These are phyloP conservation scores for Evernia prunastri DNA, from an alignment of 495 filamentous ascomycete genomes.

Conservation along the genomic window DNA sequence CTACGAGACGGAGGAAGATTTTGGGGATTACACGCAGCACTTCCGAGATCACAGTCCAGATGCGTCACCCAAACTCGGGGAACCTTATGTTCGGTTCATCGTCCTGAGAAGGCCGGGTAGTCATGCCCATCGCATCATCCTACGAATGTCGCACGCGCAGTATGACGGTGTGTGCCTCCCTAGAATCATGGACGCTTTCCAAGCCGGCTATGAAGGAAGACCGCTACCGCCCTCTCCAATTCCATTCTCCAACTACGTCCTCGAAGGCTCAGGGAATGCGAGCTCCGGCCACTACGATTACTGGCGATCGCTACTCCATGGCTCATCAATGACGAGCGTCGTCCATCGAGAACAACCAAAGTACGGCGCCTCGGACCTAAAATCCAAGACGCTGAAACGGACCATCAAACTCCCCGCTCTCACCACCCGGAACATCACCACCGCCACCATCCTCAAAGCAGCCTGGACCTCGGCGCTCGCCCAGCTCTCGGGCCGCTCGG, in stretches of 20 bases:
- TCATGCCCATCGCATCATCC: constrained; percentile 50
- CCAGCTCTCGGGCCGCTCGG: constrained; percentile 42
- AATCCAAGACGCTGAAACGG: constrained; percentile 36
- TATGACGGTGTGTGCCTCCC: constrained; percentile 68
- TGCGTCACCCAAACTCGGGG: constrained; percentile 50
- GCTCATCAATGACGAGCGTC: constrained; percentile 43
- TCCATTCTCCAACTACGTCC: constrained; percentile 56
- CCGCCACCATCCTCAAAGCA: constrained; percentile 51
- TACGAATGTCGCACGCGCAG: constrained; percentile 67
- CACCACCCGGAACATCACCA: constrained; percentile 43
- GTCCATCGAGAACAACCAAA: constrained; percentile 35
- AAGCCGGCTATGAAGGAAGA: constrained; percentile 47
- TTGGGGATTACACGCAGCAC: constrained; percentile 45
- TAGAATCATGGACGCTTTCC: constrained; percentile 50
- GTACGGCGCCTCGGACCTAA: constrained; percentile 36
- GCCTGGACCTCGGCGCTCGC: constrained; percentile 51
- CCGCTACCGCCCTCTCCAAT: constrained; percentile 35
- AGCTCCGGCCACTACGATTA: constrained; percentile 51
- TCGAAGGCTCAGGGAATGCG: constrained; percentile 40
- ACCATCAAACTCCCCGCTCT: constrained; percentile 37
- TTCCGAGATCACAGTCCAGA: constrained; percentile 46
- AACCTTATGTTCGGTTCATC: constrained; percentile 56
- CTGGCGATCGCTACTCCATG: constrained; percentile 39
- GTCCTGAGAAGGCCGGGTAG: constrained; percentile 46
- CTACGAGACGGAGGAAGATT: constrained; percentile 46